Base-by-base conservation (phyloP, 2,329 filamentous ascomycete genomes). In the Trichoderma simmonsii region DNA sequence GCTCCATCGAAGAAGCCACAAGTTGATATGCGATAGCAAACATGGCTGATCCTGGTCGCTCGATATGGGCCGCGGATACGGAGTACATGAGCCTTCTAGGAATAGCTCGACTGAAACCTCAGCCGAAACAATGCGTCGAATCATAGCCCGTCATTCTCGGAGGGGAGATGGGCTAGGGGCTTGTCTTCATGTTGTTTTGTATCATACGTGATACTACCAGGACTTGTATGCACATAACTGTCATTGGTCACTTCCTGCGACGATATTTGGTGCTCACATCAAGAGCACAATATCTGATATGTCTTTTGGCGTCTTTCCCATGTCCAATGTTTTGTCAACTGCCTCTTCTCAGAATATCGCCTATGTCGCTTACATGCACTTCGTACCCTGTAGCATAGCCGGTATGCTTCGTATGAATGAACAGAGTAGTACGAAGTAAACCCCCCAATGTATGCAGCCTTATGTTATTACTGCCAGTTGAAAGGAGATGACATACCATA, bases 91-190 rank as follows among this genome's bases (percentile, higher is more conserved):
- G 39, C 39, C 1, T 24, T 61, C 39, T 24, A n/a, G 54, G 66
- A 24, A 69, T 51, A 36, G 57, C 21, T 51, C 28, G 26, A 59
- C 66, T 70, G 66, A 70, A 70, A 61, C 66, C 9, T 61, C 66
- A 62, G 57, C 66, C 57, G 39, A 62, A 70, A 62, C 56, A 32
- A 18, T 2, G 34, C n/a, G 26, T 26, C 26, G 65, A 68, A 32
- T 59, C 64, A 59, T 43, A 57, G 32, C 24, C 15, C 18, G 51
- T n/a, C 28, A 59, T 43, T 59, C 15, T 1, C 26, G 14, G 12
- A n/a, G 32, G 64, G 28, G 9, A 36, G 15, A 21, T 14, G 32
- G 32, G 48, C 21, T 39, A 15, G 48, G 63, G 63, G 48, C 48
- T 57, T 24, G 32, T 48, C 28, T 8, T 43, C 18, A 4, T n/a